Evolutionary conservation across 768 basidiomycete genomes (phyloP).

Genomic region (Kwoniella botswanensis): DNA sequence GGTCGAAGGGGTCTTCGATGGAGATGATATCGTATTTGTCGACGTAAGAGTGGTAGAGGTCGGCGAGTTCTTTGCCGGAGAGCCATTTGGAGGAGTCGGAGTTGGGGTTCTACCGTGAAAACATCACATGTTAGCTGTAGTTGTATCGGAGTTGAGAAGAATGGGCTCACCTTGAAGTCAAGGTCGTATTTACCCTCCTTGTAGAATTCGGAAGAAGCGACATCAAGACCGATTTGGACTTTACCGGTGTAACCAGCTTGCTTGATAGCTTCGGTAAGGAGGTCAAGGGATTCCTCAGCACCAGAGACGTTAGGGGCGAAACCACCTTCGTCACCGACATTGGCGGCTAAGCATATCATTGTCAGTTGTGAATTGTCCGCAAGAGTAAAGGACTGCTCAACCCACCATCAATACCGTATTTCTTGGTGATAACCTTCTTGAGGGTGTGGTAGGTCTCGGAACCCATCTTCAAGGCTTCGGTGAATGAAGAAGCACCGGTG

Average conservation of each 20-base stretch:
- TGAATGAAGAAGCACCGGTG: conserved; percentile 86
- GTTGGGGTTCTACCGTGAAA: conserved; percentile 91
- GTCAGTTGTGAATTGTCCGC: not conserved
- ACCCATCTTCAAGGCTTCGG: conserved; percentile 96
- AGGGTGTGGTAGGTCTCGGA: conserved; percentile 97
- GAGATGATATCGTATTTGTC: conserved; percentile 86
- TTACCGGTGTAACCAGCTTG: conserved; percentile 98
- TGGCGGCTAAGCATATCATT: conserved; percentile 70
- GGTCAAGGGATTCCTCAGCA: conserved; percentile 95
- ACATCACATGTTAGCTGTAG: not conserved
- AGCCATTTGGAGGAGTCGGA: conserved; percentile 97
- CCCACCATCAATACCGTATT: conserved; percentile 97
- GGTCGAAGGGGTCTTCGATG: conserved; percentile 89
- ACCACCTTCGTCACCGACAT: conserved; percentile 99
- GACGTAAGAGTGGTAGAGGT: conserved; percentile 82
- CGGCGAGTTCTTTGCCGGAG: conserved; percentile 86
- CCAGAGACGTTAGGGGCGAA: conserved; percentile 98
- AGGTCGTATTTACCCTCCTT: conserved; percentile 99
- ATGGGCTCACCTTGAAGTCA: conserved; percentile 62
- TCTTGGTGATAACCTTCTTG: conserved; percentile 98
- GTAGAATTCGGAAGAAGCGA: conserved; percentile 99
- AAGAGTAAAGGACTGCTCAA: conserved; percentile 6
- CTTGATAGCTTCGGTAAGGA: conserved; percentile 93
- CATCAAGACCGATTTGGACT: conserved; percentile 97
- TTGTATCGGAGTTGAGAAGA: conserved; percentile 1